Evolutionary conservation across 1,139 yeast genomes (phyloP).

Genomic region (Geotrichum bryndzae): DNA sequence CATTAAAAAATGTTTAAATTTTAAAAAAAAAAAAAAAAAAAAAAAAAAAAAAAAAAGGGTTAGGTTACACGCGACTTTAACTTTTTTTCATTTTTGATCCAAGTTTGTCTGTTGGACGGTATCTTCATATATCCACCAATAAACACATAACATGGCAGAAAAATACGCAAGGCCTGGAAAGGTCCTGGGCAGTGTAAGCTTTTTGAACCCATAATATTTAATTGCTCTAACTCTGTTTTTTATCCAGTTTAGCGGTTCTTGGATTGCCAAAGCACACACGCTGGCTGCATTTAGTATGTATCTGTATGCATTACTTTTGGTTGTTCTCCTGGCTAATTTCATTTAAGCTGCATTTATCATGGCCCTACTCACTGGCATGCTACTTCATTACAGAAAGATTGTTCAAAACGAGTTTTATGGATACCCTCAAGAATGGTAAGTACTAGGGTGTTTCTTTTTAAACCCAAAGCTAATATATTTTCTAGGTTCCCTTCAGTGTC

Average conservation of each 20-base stretch:
- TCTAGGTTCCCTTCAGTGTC: conserved; percentile 81
- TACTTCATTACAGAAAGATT: conserved; percentile 76
- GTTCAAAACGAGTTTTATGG: conserved; percentile 81
- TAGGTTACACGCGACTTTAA: not conserved
- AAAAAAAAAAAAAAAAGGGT: not conserved
- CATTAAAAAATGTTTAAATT: not conserved
- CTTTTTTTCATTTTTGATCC: not conserved
- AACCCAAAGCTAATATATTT: not conserved
- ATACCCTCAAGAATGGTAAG: conserved; percentile 90
- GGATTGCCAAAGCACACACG: conserved; percentile 66
- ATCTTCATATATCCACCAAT: not conserved
- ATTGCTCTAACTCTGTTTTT: not conserved
- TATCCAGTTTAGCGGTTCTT: conserved; percentile 48
- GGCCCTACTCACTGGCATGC: conserved; percentile 67
- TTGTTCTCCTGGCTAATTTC: not conserved
- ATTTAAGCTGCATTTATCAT: conserved; percentile 55
- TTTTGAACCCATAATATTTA: not conserved
- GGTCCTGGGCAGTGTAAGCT: not conserved
- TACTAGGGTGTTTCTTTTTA: not conserved
- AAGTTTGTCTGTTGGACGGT: not conserved
- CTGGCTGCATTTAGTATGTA: conserved; percentile 48
- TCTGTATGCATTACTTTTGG: not conserved
- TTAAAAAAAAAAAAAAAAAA: not conserved
- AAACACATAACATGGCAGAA: not conserved
- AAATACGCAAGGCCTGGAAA: not conserved